Conservation (phyloP, 495 filamentous ascomycete species). For the Penicillium odoratum region DNA sequence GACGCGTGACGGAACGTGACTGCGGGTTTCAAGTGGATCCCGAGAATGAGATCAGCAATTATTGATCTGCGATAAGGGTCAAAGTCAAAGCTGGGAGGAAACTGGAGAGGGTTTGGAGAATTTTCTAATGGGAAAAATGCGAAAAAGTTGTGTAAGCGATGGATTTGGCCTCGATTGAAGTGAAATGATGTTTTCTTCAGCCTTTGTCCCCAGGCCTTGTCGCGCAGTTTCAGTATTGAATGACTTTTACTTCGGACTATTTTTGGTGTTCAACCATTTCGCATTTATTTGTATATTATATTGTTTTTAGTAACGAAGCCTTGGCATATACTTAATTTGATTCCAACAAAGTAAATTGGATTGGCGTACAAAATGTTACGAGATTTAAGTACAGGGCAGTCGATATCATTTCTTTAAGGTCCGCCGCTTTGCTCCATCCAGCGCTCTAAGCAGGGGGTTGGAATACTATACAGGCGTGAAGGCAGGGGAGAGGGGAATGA, state of each 20-base stretch:
- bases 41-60: slow-evolving; percentile 5
- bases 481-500: slow-evolving; percentile 4
- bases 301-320: too few species aligned
- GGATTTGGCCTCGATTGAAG: not conserved
- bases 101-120: not conserved
- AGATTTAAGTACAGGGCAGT: slow-evolving; percentile 15
- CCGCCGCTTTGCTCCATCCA: slow-evolving; percentile 18
- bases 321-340: too few species aligned
- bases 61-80: not conserved
- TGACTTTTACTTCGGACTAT: not conserved
- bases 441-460: slow-evolving; percentile 22
- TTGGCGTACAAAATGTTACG: not conserved
- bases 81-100: not conserved
- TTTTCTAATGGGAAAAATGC: not conserved
- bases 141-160: not conserved
- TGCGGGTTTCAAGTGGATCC: slow-evolving; percentile 14
- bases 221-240: not conserved
- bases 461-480: slow-evolving; percentile 29
- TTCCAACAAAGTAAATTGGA: slow-evolving; percentile 14
- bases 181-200: not conserved
- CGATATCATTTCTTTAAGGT: slow-evolving; percentile 17
- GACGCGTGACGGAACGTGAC: slow-evolving; percentile 33
- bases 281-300: too few species aligned
- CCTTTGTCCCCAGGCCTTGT: not conserved
- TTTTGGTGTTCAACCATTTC: not conserved